A percentile compares a stretch with the other conserved stretches of the same genome.
Conservation (phyloP, 2,329 filamentous ascomycete genomes). For the Curvularia sp. region DNA sequence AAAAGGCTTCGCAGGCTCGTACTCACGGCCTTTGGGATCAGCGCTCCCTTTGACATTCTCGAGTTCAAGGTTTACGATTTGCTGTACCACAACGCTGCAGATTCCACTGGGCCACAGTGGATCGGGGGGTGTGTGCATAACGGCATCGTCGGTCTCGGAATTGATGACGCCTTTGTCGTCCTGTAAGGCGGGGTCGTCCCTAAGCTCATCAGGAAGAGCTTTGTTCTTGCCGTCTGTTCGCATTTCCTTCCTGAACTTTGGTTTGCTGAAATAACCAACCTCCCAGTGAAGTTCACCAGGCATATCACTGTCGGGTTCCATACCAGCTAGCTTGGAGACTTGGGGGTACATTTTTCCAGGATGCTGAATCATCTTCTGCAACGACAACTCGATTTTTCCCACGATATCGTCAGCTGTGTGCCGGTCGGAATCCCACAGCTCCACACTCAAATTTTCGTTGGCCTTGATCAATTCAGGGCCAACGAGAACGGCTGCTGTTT, state of each 20-base stretch:
- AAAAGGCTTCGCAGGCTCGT: constrained; percentile 82
- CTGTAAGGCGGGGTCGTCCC: constrained; percentile 77
- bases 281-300: constrained; percentile 95
- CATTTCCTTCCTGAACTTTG: constrained; percentile 82
- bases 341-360: constrained; percentile 93
- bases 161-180: constrained; percentile 85
- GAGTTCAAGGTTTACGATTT: constrained; percentile 94
- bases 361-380: constrained; percentile 94
- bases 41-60: constrained; percentile 85
- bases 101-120: constrained; percentile 95
- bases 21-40: constrained; percentile 83
- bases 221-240: constrained; percentile 86
- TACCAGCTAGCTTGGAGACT: constrained; percentile 79
- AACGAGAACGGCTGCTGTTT: constrained; percentile 83
- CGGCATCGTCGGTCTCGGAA: constrained; percentile 78
- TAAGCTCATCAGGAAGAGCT: constrained; percentile 74
- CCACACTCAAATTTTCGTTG: constrained; percentile 89
- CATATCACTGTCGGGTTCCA: constrained; percentile 86
- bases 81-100: constrained; percentile 84
- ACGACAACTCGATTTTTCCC: constrained; percentile 90
- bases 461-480: constrained; percentile 90
- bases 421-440: constrained; percentile 95
- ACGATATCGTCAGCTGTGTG: constrained; percentile 93
- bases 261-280: constrained; percentile 92
- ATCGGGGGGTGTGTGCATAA: constrained; percentile 88